Evolutionary conservation across 2,329 filamentous ascomycete genomes (phyloP).

Genomic region (Clonostachys sp.): DNA sequence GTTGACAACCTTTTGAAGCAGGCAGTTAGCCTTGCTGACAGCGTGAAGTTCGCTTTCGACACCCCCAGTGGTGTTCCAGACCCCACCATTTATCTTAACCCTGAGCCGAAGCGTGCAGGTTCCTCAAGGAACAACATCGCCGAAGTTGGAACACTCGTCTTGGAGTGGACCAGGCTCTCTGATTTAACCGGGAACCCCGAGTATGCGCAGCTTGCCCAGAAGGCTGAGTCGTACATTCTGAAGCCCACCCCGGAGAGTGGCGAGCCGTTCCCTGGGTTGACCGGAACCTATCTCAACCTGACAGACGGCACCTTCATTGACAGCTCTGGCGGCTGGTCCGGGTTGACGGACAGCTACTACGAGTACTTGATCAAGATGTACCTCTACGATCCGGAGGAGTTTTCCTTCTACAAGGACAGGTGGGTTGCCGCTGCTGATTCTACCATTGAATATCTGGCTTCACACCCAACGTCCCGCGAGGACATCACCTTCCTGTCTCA

Average conservation of each 20-base stretch:
- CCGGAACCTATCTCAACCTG: constrained; percentile 65
- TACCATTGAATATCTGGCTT: constrained; percentile 66
- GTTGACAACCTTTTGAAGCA: constrained; percentile 62
- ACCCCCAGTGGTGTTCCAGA: constrained; percentile 71
- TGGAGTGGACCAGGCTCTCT: constrained; percentile 80
- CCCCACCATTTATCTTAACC: constrained; percentile 60
- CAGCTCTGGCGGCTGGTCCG: constrained; percentile 68
- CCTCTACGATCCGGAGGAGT: constrained; percentile 66
- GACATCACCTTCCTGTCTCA: constrained; percentile 69
- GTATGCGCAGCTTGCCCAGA: constrained; percentile 64
- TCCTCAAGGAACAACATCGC: constrained; percentile 65
- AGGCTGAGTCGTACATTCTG: constrained; percentile 66
- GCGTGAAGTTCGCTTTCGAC: constrained; percentile 73
- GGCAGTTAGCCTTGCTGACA: constrained; percentile 64
- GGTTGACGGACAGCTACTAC: constrained; percentile 76
- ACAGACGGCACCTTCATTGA: constrained; percentile 63
- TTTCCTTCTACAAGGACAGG: constrained; percentile 61
- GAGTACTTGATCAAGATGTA: constrained; percentile 93
- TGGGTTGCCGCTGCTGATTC: constrained; percentile 76
- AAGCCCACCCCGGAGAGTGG: constrained; percentile 41
- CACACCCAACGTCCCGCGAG: constrained; percentile 59
- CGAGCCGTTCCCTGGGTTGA: constrained; percentile 73
- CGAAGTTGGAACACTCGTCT: constrained; percentile 70
- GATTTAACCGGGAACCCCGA: constrained; percentile 65
- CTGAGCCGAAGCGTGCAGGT: constrained; percentile 40